phyloP scores from a whole-genome alignment of 2,329 filamentous ascomycete genomes.

The Colletotrichum tropicicola region DNA sequence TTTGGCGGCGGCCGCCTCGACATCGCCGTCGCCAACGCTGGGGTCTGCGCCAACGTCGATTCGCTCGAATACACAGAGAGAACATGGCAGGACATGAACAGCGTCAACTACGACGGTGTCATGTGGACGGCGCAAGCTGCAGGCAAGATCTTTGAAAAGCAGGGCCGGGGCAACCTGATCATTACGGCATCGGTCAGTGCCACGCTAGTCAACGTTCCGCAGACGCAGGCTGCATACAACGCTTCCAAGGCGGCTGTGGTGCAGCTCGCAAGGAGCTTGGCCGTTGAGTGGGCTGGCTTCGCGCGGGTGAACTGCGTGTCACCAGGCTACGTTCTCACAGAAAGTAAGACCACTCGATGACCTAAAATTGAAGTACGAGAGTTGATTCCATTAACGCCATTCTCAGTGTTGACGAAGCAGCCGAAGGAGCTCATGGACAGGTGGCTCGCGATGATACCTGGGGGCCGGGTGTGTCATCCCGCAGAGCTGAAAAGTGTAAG shows the following conservation, averaged over 20 bases:
- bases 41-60: no score
- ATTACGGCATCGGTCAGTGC: slow-evolving; percentile 36
- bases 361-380: not conserved
- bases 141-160: slow-evolving; percentile 30
- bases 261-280: slow-evolving; percentile 48
- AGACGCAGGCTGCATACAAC: slow-evolving; percentile 50
- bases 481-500: slow-evolving; percentile 33
- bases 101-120: no score
- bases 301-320: slow-evolving; percentile 50
- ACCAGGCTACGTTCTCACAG: slow-evolving; percentile 35
- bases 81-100: no score
- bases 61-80: no score
- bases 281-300: slow-evolving; percentile 54
- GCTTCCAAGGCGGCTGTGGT: slow-evolving; percentile 52
- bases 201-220: slow-evolving; percentile 35
- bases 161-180: slow-evolving; percentile 38
- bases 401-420: slow-evolving; percentile 27
- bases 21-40: no score
- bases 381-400: not conserved
- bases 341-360: slow-evolving; percentile 1
- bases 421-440: slow-evolving; percentile 30
- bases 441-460: slow-evolving; percentile 32
- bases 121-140: no score
- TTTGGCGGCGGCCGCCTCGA: no score
- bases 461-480: slow-evolving; percentile 27